phyloP scores from a whole-genome alignment of 2,329 filamentous ascomycete species.

The Tolypocladium inflatum region DNA sequence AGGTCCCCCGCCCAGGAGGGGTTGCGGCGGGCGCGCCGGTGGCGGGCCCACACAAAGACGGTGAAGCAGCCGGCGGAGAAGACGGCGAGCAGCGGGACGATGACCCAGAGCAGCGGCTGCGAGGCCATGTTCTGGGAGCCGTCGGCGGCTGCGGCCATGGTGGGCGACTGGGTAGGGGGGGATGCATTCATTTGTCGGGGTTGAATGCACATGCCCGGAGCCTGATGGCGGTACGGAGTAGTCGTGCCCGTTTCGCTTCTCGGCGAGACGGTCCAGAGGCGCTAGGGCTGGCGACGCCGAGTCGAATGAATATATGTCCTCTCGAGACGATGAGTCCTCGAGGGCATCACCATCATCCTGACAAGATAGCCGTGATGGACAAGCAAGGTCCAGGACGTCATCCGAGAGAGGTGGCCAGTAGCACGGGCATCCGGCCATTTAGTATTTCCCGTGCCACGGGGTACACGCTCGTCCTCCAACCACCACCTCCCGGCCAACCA shows the following conservation, averaged over 20 bases:
- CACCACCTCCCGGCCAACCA: neutral
- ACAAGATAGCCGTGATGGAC: neutral
- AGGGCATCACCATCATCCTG: neutral
- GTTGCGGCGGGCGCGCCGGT: neutral
- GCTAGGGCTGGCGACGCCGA: neutral
- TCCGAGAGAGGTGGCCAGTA: neutral
- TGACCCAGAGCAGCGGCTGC: slow-evolving; percentile 48
- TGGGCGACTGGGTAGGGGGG: neutral
- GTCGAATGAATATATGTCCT: neutral
- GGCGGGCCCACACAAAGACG: slow-evolving; percentile 4
- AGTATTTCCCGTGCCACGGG: neutral
- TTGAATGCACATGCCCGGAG: neutral
- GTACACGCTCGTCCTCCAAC: neutral
- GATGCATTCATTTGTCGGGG: neutral
- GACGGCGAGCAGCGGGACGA: slow-evolving; percentile 37
- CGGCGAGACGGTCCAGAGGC: neutral
- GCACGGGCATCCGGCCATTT: neutral
- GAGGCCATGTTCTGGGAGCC: slow-evolving; percentile 22
- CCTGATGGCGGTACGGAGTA: neutral
- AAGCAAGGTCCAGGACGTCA: neutral
- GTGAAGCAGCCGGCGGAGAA: slow-evolving; percentile 22
- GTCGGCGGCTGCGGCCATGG: slow-evolving; percentile 1
- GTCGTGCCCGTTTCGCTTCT: neutral
- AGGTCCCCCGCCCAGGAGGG: neutral
- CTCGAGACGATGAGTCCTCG: neutral